A percentile compares a stretch with the other conserved stretches of the same genome.
These are phyloP conservation scores for Phytophthora ohioensis DNA, from an alignment of 352 stramenopile genomes.

Conservation along the genomic window DNA sequence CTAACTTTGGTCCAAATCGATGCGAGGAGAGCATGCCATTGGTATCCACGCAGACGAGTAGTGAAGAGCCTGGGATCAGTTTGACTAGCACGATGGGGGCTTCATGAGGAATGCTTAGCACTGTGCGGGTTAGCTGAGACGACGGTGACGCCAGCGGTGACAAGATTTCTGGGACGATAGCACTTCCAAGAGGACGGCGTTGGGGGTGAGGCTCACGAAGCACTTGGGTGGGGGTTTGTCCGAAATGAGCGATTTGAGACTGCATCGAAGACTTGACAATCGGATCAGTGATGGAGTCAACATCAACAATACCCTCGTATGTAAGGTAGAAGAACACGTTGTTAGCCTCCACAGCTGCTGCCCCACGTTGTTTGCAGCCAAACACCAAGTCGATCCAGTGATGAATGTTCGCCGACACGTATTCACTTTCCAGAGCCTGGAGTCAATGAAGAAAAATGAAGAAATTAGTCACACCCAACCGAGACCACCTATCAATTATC, in stretches of 20 bases:
- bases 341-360: conserved; percentile 91
- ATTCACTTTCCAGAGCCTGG: conserved; percentile 87
- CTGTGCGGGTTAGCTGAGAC: conserved; percentile 15
- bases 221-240: conserved; percentile 97
- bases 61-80: conserved; percentile 50
- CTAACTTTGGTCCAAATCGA: conserved; percentile 61
- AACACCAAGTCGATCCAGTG: conserved; percentile 93
- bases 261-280: conserved; percentile 94
- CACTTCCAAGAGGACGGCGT: conserved; percentile 40
- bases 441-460: conserved; percentile 1
- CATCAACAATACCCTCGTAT: conserved; percentile 98
- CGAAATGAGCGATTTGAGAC: conserved; percentile 98
- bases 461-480: background rate
- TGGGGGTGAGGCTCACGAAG: conserved; percentile 89
- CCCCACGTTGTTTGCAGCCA: conserved; percentile 74
- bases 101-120: conserved; percentile 69
- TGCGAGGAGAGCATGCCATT: conserved; percentile 77
- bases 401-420: conserved; percentile 84
- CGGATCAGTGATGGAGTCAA: conserved; percentile 95
- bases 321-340: conserved; percentile 99
- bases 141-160: conserved; percentile 1
- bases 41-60: conserved; percentile 77
- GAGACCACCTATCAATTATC: background rate
- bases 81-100: conserved; percentile 63
- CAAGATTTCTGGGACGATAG: background rate